These are phyloP conservation scores for Acacia melanoxylon DNA, from an alignment of 306 rosid genomes.

Conservation along the genomic window DNA sequence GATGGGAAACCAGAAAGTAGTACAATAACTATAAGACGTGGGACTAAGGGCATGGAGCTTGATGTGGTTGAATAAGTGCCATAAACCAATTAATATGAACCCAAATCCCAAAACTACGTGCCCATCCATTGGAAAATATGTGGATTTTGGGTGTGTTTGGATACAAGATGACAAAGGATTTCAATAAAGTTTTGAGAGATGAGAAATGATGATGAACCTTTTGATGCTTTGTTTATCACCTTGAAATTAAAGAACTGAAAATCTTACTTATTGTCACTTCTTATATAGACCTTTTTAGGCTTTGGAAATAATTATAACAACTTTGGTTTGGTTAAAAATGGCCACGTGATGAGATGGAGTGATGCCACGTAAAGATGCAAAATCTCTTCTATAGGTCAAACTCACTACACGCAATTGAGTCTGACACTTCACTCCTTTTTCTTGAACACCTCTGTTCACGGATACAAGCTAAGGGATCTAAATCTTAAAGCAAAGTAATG, in stretches of 20 bases:
- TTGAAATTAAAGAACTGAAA: background rate
- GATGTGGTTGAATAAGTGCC: constrained; percentile 86
- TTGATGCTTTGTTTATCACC: background rate
- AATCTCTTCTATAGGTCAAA: background rate
- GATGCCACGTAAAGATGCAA: background rate
- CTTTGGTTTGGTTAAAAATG: background rate
- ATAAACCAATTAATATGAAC: constrained; percentile 64
- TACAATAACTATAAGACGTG: constrained; percentile 25
- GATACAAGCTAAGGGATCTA: background rate
- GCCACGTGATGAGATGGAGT: background rate
- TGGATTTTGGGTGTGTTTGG: background rate
- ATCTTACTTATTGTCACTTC: background rate
- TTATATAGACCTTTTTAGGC: background rate
- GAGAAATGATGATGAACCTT: background rate
- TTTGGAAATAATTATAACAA: no score
- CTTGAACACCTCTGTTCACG: background rate
- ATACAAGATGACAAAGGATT: background rate
- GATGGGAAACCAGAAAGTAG: constrained; percentile 71
- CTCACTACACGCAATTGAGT: background rate
- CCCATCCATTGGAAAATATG: constrained; percentile 39
- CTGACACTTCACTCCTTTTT: background rate
- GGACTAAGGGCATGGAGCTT: constrained; percentile 60
- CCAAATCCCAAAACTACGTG: constrained; percentile 81
- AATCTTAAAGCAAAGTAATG: background rate
- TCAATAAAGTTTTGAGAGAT: background rate